A percentile compares a stretch with the other conserved stretches of the same genome.
Evolutionary conservation across 2,329 filamentous ascomycete genomes (phyloP).

Genomic region (Leptographium lundbergii): DNA sequence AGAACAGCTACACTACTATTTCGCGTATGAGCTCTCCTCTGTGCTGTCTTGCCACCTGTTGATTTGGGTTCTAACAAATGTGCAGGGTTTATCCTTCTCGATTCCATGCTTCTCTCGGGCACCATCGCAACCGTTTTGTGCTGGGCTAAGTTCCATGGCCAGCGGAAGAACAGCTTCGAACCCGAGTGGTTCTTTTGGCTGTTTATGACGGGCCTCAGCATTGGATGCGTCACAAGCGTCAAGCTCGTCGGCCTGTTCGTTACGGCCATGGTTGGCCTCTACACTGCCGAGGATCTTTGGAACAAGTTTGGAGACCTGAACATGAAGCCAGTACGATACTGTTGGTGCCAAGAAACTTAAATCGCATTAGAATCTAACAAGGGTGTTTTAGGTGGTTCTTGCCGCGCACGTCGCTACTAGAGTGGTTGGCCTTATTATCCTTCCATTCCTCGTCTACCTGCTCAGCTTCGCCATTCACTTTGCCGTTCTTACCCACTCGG

Average conservation of each 20-base stretch:
- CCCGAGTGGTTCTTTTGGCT: slow-evolving; percentile 92
- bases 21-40: slow-evolving; percentile 40
- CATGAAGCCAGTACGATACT: slow-evolving; percentile 63
- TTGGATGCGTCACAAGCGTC: slow-evolving; percentile 95
- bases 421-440: slow-evolving; percentile 73
- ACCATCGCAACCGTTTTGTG: slow-evolving; percentile 96
- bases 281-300: slow-evolving; percentile 95
- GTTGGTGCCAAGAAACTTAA: background rate
- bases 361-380: background rate
- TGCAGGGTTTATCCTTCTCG: slow-evolving; percentile 71
- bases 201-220: slow-evolving; percentile 83
- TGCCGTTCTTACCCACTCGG: slow-evolving; percentile 80
- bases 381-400: slow-evolving; percentile 29
- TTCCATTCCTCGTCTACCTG: slow-evolving; percentile 86
- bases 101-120: slow-evolving; percentile 97
- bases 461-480: slow-evolving; percentile 95
- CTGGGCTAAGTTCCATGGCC: slow-evolving; percentile 92
- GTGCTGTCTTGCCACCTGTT: background rate
- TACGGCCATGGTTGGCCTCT: slow-evolving; percentile 86
- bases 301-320: slow-evolving; percentile 91
- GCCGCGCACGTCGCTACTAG: slow-evolving; percentile 69
- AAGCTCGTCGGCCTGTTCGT: slow-evolving; percentile 97
- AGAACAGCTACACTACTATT: slow-evolving; percentile 99
- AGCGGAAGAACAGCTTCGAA: slow-evolving; percentile 76
- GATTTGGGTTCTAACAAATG: background rate